A percentile compares a stretch with the other conserved stretches of the same genome.
These are phyloP conservation scores for Zoysia pacifica DNA, from an alignment of 176 grass and related monocot genomes.

Conservation along the genomic window DNA sequence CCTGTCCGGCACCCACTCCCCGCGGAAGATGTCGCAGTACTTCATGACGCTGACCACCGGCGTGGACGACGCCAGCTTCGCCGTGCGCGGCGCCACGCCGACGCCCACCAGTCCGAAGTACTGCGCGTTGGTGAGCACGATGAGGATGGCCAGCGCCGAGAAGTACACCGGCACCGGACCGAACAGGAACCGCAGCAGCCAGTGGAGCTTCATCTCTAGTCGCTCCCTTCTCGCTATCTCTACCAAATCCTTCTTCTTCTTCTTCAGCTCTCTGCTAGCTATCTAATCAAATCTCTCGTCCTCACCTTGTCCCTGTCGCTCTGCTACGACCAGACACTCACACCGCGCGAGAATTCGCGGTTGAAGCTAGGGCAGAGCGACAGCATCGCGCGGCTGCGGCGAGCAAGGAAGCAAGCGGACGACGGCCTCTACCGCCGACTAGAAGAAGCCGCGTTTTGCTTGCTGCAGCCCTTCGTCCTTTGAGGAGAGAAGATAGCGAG, in stretches of 20 bases:
- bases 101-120: slow-evolving; percentile 60
- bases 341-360: not conserved
- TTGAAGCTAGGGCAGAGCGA: not conserved
- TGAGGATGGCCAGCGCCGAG: slow-evolving; percentile 65
- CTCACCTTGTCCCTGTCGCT: not conserved
- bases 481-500: not conserved
- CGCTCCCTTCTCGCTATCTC: not conserved
- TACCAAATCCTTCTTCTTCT: not conserved
- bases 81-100: slow-evolving; percentile 40
- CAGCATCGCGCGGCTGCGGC: not conserved
- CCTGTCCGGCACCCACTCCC: slow-evolving; percentile 61
- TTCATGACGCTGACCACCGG: slow-evolving; percentile 63
- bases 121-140: slow-evolving; percentile 63
- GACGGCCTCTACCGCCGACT: slow-evolving; percentile 12
- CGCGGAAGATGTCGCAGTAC: slow-evolving; percentile 75
- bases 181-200: slow-evolving; percentile 38
- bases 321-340: not conserved
- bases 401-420: not conserved
- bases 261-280: not conserved
- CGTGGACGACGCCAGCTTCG: slow-evolving; percentile 44
- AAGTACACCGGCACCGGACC: slow-evolving; percentile 62
- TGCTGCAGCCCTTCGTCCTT: not conserved
- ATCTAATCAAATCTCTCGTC: not conserved
- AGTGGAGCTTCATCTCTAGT: slow-evolving; percentile 49
- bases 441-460: not conserved